Base-by-base conservation (phyloP, 2,329 filamentous ascomycete genomes). In the Acarospora socialis region DNA sequence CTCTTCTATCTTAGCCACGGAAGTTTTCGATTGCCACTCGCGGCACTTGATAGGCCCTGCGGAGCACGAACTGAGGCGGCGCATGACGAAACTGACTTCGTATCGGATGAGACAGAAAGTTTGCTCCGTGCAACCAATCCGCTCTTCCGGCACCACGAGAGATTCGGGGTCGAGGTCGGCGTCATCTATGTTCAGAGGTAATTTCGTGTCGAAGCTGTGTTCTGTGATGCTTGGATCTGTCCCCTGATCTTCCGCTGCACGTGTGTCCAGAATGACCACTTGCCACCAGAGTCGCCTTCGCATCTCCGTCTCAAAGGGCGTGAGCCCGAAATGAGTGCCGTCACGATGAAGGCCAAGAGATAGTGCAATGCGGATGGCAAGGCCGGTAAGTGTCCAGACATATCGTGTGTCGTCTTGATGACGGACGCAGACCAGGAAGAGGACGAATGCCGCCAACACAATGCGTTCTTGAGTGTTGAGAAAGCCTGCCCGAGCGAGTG, bases 401-500 rank as follows among this genome's bases (percentile, higher is more conserved):
- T 55, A 52, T 53, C 52, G 40, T 51, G 57, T 43, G 51, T 50
- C 29, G 46, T 57, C 42, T 49, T 61, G 40, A 17, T 39, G 37
- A 15, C 41, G 39, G 10, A 39, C 41, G 29, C 65, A 57, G 25
- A 73, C 67, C 15, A 79, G 50, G 45, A 76, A 78, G 21, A 77
- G 54, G 7, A 72, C 57, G 21, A 74, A 66, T 1, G 73, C 69
- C 49, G 78, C 73, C 10, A 79, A 52, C 7, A 77, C 63, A 21
- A 73, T 56, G 13, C 72, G 55, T 45, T 73, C 74, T 35, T 73
- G 68, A 5, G 69, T 73, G 34, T 65, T 70, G 2, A 80, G 47
- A 30, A 79, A 66, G 39, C 73, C 68, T 5, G 73, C 73, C 30
- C 68, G 61, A 3, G 74, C 68, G 26, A 79, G 54, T 2, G 70